A percentile compares a stretch with the other conserved stretches of the same genome.
These are phyloP conservation scores for Beauveria bassiana DNA, from an alignment of 2,329 filamentous ascomycete genomes.

Conservation along the genomic window DNA sequence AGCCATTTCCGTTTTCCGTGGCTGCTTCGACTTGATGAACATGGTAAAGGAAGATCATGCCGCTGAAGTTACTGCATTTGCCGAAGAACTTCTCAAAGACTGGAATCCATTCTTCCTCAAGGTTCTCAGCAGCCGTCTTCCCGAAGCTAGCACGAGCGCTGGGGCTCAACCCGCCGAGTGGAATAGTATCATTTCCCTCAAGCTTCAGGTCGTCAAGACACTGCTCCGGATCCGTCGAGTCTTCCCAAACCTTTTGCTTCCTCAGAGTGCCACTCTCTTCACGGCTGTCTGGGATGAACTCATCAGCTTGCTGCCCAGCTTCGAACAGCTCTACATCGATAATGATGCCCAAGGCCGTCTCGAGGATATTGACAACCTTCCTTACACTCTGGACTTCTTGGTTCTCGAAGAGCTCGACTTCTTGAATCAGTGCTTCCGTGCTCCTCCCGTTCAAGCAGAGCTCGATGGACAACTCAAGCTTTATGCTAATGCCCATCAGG, in stretches of 20 bases:
- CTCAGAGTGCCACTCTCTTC: slow-evolving; percentile 78
- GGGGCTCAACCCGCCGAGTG: slow-evolving; percentile 57
- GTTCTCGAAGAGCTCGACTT: slow-evolving; percentile 93
- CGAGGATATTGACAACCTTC: slow-evolving; percentile 84
- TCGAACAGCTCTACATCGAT: slow-evolving; percentile 78
- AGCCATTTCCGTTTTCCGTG: slow-evolving; percentile 82
- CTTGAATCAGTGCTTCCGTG: slow-evolving; percentile 82
- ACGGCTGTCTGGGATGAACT: slow-evolving; percentile 86
- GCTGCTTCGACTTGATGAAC: slow-evolving; percentile 90
- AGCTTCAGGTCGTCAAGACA: slow-evolving; percentile 90
- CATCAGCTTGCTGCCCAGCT: slow-evolving; percentile 60
- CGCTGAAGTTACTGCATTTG: slow-evolving; percentile 77
- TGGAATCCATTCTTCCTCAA: slow-evolving; percentile 89
- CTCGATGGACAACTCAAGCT: slow-evolving; percentile 70
- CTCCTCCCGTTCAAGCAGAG: slow-evolving; percentile 80
- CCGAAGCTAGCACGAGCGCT: slow-evolving; percentile 47
- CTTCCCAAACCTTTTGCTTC: slow-evolving; percentile 73
- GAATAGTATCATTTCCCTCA: slow-evolving; percentile 77
- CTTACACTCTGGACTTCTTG: slow-evolving; percentile 89
- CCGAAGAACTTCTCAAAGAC: slow-evolving; percentile 70
- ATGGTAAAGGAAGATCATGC: slow-evolving; percentile 94
- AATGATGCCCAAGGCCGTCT: slow-evolving; percentile 79
- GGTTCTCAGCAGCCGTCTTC: slow-evolving; percentile 67
- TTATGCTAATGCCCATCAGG: slow-evolving; percentile 51
- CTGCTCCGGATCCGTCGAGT: slow-evolving; percentile 81